A percentile compares a stretch with the other conserved stretches of the same genome.
phyloP scores from a whole-genome alignment of 1,284 basidiomycete genomes.

The Cryptococcus hybrid region DNA sequence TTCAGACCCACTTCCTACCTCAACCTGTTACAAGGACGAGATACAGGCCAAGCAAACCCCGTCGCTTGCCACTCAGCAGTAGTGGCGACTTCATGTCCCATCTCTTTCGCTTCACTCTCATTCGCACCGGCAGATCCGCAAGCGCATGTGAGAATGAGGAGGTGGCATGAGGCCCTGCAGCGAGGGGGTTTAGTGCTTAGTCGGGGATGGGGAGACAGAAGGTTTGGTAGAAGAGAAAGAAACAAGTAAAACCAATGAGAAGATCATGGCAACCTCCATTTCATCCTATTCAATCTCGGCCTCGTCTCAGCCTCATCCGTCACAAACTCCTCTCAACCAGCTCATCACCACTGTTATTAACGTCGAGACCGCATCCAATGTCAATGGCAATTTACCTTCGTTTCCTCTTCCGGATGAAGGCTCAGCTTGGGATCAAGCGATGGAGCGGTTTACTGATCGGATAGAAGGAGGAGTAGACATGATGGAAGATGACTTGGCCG shows the following conservation, averaged over 20 bases:
- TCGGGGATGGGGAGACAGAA: constrained; percentile 14
- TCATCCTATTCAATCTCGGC: no score
- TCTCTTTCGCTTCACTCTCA: constrained; percentile 3
- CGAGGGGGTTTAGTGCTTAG: constrained; percentile 31
- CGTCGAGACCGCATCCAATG: no score
- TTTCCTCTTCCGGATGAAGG: no score
- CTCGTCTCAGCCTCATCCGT: no score
- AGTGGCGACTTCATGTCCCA: constrained; percentile 39
- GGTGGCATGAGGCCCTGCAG: constrained; percentile 44
- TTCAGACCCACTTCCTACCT: neutral
- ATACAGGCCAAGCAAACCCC: constrained; percentile 22
- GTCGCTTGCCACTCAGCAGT: constrained; percentile 50
- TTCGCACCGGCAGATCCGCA: no score
- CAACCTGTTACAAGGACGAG: neutral
- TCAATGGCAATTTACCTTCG: no score
- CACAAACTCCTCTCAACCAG: no score
- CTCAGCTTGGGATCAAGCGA: no score
- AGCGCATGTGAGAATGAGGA: neutral
- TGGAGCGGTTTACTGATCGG: no score
- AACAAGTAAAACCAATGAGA: constrained; percentile 2
- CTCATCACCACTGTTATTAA: no score
- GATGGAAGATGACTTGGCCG: no score
- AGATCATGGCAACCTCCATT: constrained; percentile 15
- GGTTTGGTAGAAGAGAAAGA: constrained; percentile 1
- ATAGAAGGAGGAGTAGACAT: no score